These are phyloP conservation scores for Lichtheimia ornata DNA, from an alignment of 371 early-diverging fungal genomes.

Conservation along the genomic window DNA sequence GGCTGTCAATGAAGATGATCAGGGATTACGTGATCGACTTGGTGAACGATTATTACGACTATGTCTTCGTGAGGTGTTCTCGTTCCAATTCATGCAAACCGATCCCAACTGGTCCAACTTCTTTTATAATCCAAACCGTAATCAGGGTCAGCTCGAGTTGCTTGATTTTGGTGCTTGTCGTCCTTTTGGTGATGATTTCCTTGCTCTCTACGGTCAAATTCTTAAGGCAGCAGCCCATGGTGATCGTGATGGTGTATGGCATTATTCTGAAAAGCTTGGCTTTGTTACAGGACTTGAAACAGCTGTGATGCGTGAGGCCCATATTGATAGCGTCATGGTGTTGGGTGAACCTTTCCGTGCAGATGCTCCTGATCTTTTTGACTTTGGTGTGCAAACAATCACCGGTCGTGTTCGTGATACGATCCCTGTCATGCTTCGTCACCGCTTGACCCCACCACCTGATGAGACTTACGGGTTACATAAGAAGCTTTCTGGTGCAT, in stretches of 20 bases:
- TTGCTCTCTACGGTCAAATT: slow-evolving; percentile 75
- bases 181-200: slow-evolving; percentile 76
- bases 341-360: slow-evolving; percentile 86
- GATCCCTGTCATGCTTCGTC: slow-evolving; percentile 93
- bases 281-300: slow-evolving; percentile 95
- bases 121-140: slow-evolving; percentile 70
- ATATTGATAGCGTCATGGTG: slow-evolving; percentile 85
- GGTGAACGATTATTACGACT: slow-evolving; percentile 71
- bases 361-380: slow-evolving; percentile 59
- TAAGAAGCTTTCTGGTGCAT: slow-evolving; percentile 92
- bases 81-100: slow-evolving; percentile 96
- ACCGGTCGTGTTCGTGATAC: slow-evolving; percentile 80
- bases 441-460: slow-evolving; percentile 95
- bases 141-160: slow-evolving; percentile 70
- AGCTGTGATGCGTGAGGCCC: slow-evolving; percentile 83
- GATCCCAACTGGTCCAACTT: slow-evolving; percentile 99
- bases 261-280: slow-evolving; percentile 81
- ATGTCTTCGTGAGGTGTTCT: slow-evolving; percentile 89
- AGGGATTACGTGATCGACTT: slow-evolving; percentile 66
- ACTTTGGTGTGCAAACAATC: slow-evolving; percentile 82
- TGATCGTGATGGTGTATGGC: slow-evolving; percentile 76
- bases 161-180: slow-evolving; percentile 96
- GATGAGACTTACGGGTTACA: slow-evolving; percentile 96
- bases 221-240: slow-evolving; percentile 73
- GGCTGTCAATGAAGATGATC: slow-evolving; percentile 60